Base-by-base conservation (phyloP, 768 basidiomycete genomes). In the Pulveroboletus ravenelii region DNA sequence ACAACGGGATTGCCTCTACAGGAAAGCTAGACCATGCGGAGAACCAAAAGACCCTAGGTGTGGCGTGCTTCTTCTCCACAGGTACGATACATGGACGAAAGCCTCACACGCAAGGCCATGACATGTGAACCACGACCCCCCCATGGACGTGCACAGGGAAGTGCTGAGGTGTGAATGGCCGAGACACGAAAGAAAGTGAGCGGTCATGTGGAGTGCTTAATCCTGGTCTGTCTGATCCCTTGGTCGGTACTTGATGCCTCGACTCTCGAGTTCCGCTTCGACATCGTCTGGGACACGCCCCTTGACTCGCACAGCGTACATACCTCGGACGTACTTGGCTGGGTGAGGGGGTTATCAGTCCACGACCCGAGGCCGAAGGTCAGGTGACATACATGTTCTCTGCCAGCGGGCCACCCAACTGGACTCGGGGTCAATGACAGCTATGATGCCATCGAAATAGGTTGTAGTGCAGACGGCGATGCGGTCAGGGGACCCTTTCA, bases 361-460 rank as follows among this genome's bases (percentile, higher is more conserved):
- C 12, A 50, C n/a, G 34, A 37, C 45, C 43, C 37, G 44, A 20
- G 29, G 23, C 39, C 45, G 53, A 20, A 20, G 29, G n/a, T 10
- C 13, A 18, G 18, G 41, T 29, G 37, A 77, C 86, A 55, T 59
- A 94, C 95, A 82, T 58, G 87, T 92, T 65, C 95, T 74, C 69
- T 99, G 94, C 93, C 94, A 99, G 58, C 89, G 80, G 7, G 90
- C 89, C 6, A 98, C 93, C 96, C 96, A 99, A 65, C 90, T 93
- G 42, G 78, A 78, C 58, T 89, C 84, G 2, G 94, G 87, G 60
- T 89, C 82, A 39, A 93, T 82, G 41, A 93, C 81, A 0, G 93
- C 82, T 55, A 97, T 89, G 35, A 92, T 77, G 12, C 96, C 96
- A 58, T 98, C 95, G 58, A 89, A 99, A 56, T 89, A 85, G 2